Percentiles rank a stretch among this genome's conserved stretches.
phyloP scores from a whole-genome alignment of 2,329 filamentous ascomycete species.

The Colletotrichum salicis region DNA sequence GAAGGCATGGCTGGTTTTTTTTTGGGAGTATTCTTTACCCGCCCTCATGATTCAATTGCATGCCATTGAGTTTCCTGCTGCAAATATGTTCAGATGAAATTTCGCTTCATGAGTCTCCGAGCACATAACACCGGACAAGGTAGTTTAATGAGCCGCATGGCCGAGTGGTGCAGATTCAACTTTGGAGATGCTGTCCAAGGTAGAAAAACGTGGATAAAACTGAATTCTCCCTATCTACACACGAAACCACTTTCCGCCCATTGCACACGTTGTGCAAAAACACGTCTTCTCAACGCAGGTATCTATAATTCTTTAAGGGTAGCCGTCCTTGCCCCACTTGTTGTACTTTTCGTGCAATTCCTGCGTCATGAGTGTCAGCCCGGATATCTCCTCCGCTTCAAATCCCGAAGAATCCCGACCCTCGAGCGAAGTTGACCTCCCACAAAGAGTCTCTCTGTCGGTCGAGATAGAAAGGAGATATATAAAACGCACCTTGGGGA shows the following conservation, averaged over 20 bases:
- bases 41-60: background rate
- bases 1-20: background rate
- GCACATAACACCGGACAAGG: background rate
- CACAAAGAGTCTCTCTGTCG: background rate
- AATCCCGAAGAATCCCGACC: background rate
- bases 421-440: too few species aligned
- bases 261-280: constrained; percentile 17
- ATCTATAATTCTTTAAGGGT: constrained; percentile 58
- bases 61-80: background rate
- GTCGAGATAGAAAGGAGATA: background rate
- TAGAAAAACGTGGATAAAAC: constrained; percentile 16
- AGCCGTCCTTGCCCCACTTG: constrained; percentile 99
- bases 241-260: constrained; percentile 23
- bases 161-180: background rate
- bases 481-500: constrained; percentile 77
- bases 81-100: background rate
- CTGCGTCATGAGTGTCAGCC: constrained; percentile 55
- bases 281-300: constrained; percentile 20
- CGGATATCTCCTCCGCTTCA: background rate
- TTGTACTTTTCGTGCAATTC: constrained; percentile 96
- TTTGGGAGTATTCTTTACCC: background rate
- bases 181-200: background rate
- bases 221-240: constrained; percentile 37
- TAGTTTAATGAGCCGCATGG: background rate
- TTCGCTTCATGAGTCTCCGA: background rate